Evolutionary conservation across 148 eudicot species (phyloP).

Genomic region (Rhododendron henanense): DNA sequence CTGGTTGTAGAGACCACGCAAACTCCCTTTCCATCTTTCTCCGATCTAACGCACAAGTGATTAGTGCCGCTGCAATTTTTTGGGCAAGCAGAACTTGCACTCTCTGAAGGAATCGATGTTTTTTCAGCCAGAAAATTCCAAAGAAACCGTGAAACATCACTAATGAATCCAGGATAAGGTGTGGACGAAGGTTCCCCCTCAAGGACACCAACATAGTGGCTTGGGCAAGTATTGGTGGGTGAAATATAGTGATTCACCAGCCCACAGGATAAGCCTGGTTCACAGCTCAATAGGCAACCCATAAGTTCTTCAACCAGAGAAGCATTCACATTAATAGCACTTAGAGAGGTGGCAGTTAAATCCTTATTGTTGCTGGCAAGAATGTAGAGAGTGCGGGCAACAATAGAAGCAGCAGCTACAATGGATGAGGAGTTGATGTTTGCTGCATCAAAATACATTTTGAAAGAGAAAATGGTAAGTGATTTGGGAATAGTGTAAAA

Average conservation of each 20-base stretch:
- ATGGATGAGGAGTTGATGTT: slow-evolving; percentile 82
- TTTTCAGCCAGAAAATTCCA: slow-evolving; percentile 92
- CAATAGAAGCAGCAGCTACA: slow-evolving; percentile 83
- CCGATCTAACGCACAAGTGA: slow-evolving; percentile 66
- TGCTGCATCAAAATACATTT: slow-evolving; percentile 42
- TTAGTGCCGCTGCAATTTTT: slow-evolving; percentile 51
- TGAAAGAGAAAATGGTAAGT: slow-evolving; percentile 8
- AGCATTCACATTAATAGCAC: slow-evolving; percentile 50
- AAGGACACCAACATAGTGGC: slow-evolving; percentile 87
- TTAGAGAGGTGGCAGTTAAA: slow-evolving; percentile 30
- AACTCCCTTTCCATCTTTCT: slow-evolving; percentile 69
- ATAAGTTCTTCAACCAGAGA: slow-evolving; percentile 81
- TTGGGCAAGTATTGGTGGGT: slow-evolving; percentile 73
- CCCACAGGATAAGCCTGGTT: slow-evolving; percentile 86
- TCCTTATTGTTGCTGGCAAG: slow-evolving; percentile 59
- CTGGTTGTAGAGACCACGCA: slow-evolving; percentile 87
- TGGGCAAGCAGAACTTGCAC: slow-evolving; percentile 51
- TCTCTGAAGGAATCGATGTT: slow-evolving; percentile 48
- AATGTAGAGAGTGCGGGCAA: slow-evolving; percentile 78
- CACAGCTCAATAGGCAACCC: slow-evolving; percentile 73
- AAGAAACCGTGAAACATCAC: slow-evolving; percentile 79
- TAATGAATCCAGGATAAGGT: slow-evolving; percentile 58
- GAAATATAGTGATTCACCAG: slow-evolving; percentile 67
- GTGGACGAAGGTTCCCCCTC: slow-evolving; percentile 73
- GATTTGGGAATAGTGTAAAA: neutral